Base-by-base conservation (phyloP, 331 rosid species). In the Rhamnella rubrinervis region DNA sequence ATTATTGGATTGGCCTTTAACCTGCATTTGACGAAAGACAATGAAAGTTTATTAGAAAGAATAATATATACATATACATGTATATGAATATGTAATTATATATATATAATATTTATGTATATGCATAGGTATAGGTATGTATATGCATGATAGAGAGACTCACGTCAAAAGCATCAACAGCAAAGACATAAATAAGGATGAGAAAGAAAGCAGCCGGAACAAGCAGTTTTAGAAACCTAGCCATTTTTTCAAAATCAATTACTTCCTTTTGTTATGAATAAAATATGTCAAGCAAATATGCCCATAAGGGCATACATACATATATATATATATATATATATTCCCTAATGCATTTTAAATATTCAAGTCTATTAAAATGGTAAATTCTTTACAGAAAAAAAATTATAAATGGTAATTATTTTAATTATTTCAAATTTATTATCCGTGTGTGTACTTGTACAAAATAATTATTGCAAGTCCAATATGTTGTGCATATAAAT, bases 151-250 rank as follows among this genome's bases (percentile, higher is more conserved):
- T n/a, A 44, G 16, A 63, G 26, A 63, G 15, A 23, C 35, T 31
- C 19, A 40, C 10, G 21, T 13, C 6, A 25, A 31, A 31, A 31
- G 35, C 39, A 58, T 72, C 76, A 53, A 63, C 20, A 38, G 65
- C 66, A 47, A 55, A 62, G 71, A 52, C 60, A 64, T 49, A 16
- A 62, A 67, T 25, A 8, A 78, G 49, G 69, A 84, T 12, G 62
- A 81, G 59, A 55, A 76, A 58, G 67, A 81, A 67, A 17, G 49
- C 14, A 44, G 49, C 49, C 2, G 44, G 55, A 50, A 52, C 18
- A 7, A 52, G 39, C 21, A 52, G 7, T 49, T 66, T 51, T 18
- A 44, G 23, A 53, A 40, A 28, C 16, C 64, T 68, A 28, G 73
- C 55, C 63, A 37, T 38, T n/a, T 6, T 53, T 5, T 59, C 40